A percentile compares a stretch with the other conserved stretches of the same genome.
Conservation (phyloP, 2,329 filamentous ascomycete species). For the Epichloe coenophiala region DNA sequence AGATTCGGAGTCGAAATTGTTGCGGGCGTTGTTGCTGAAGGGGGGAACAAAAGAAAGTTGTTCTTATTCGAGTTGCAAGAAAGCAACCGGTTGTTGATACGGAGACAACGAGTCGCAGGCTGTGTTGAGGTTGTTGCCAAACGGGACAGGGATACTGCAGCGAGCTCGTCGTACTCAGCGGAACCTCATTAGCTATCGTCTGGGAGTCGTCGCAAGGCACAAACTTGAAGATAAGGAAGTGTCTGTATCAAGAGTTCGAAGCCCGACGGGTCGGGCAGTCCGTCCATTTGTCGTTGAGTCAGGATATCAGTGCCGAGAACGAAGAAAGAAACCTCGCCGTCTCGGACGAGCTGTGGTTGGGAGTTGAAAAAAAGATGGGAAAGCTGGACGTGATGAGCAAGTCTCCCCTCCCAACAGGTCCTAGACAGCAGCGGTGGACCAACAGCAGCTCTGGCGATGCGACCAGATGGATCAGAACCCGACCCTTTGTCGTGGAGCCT, state of each 20-base stretch:
- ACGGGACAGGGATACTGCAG: slow-evolving; percentile 1
- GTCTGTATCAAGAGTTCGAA: not conserved
- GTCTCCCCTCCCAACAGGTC: too few species aligned
- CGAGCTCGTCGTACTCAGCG: slow-evolving; percentile 1
- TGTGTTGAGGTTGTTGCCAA: slow-evolving; percentile 1
- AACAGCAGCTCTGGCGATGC: not conserved
- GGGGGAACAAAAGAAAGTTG: not conserved
- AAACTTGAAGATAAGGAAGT: not conserved
- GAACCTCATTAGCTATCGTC: slow-evolving; percentile 1
- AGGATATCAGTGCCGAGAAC: not conserved
- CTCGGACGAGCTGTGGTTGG: not conserved
- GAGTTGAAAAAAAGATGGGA: not conserved
- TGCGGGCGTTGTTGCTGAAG: not conserved
- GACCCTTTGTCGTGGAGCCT: not conserved
- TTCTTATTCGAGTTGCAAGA: not conserved
- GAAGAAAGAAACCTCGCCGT: not conserved
- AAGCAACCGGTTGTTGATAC: not conserved
- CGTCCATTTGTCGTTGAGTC: not conserved
- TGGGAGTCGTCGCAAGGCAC: not conserved
- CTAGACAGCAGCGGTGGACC: too few species aligned
- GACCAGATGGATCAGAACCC: not conserved
- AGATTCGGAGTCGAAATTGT: not conserved
- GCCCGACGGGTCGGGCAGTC: not conserved
- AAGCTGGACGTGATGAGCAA: not conserved
- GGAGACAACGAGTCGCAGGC: not conserved